Evolutionary conservation across 2,329 filamentous ascomycete species (phyloP), one percentile per base, ranked within the genome.

Genomic region (Septoria linicola): DNA sequence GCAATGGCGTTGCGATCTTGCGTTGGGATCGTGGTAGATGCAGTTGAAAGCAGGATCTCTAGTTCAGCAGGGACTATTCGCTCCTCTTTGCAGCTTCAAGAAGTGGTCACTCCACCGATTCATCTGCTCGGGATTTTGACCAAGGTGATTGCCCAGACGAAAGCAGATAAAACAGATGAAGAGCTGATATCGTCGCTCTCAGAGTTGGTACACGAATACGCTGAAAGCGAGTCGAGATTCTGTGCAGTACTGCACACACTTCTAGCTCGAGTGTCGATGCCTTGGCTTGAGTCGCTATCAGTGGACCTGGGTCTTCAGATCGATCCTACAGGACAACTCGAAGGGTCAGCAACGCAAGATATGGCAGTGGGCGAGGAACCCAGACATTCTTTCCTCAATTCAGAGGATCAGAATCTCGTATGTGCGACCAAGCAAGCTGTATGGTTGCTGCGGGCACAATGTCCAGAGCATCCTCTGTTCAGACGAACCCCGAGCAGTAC

Each of bases 1-100:
- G 60, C 63, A 43, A 66, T 74, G 8, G 75, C 74, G 3, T 57
- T 77, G 41, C 72, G 70, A 20, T 71, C 69, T 6, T 70, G 68
- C 2, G 57, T 74, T 7, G 65, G 66, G 2, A 66, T 61, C 17
- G 63, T 76, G 11, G 59, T 77, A 2, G 68, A 69, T 31, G 68
- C 66, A 1, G 54, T 76, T 8, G 74, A 76, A 42, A 63, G 67
- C 32, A 61, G 70, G 11, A 59, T 76, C 2, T 66, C 68, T 8
- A 59, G 58, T 11, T 56, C 62, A 10, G 54, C 66, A 8, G 30
- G 51, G 6, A 46, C 45, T 1, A 59, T 72, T 5, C 52, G 52
- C 20, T 72, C 71, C 2, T 19, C 74, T 3, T 59, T 77, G 1
- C 70, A 74, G 51, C 62, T 77, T 1, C 70, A 76, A 51, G 51